Evolutionary conservation across 2,329 filamentous ascomycete genomes (phyloP).

Genomic region (Xylariaceae sp.): DNA sequence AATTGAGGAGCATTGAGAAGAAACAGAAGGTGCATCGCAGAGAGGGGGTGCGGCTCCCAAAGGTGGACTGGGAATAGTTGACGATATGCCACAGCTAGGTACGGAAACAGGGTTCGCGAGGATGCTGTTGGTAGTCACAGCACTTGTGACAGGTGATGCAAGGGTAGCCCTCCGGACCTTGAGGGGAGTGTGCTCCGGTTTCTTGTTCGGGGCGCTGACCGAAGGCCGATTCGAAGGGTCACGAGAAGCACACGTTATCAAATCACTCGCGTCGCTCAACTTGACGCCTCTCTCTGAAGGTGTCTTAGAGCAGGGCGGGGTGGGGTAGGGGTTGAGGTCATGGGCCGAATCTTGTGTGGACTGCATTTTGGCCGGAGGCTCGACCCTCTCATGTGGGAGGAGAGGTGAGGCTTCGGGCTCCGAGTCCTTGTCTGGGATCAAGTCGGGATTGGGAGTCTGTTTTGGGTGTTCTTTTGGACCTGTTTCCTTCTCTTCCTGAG

Average conservation of each 20-base stretch:
- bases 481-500: conserved; percentile 29
- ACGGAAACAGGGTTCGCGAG: conserved; percentile 67
- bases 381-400: conserved; percentile 35
- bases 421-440: conserved; percentile 18
- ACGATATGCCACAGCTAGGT: conserved; percentile 50
- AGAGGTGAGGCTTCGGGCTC: conserved; percentile 26
- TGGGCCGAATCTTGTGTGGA: conserved; percentile 24
- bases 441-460: conserved; percentile 5
- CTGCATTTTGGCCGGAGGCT: conserved; percentile 25
- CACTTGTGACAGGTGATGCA: conserved; percentile 57
- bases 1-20: conserved; percentile 57
- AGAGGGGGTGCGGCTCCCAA: conserved; percentile 36
- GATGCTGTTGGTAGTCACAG: conserved; percentile 59
- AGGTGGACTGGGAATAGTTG: conserved; percentile 50
- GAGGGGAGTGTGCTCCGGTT: conserved; percentile 38
- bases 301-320: conserved; percentile 50
- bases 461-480: conserved; percentile 13
- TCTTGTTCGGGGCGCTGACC: conserved; percentile 34
- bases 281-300: conserved; percentile 40
- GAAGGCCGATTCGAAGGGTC: conserved; percentile 31
- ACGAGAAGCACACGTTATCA: conserved; percentile 30
- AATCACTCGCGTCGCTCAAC: conserved; percentile 36
- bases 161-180: conserved; percentile 40
- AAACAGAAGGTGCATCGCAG: conserved; percentile 31
- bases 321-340: conserved; percentile 47